Evolutionary conservation across 257 asterid species (phyloP), one percentile per base, ranked within the genome.

Genomic region (Lycium ferocissimum): DNA sequence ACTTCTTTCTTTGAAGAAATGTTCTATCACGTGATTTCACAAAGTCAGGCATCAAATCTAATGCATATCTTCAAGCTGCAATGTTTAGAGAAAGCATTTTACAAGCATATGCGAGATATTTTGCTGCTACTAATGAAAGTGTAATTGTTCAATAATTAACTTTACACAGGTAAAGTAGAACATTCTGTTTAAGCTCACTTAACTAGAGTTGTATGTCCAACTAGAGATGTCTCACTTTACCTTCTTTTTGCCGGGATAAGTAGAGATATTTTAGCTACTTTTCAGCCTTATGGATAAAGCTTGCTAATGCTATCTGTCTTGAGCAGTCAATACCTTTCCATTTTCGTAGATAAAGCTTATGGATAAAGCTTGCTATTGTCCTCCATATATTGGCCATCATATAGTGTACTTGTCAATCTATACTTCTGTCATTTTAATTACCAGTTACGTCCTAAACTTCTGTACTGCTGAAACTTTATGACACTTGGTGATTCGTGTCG

Each of bases 121-220:
- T 51, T 53, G 14, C 65, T 78, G 26, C 49, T 53, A 78, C 33
- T 78, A 35, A 33, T 78, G 33, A 33, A 78, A 0, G 15, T 26
- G 7, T 53, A 14, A 78, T 76, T 76, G 43, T 76, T 76, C 45
- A 26, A 75, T 51, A 75, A 49, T 49, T 49, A 49, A 53, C 57
- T 78, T 53, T 78, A 54, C 65, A 78, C 33, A 26, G 26, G 82
- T 53, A 15, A 78, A 78, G 35, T 78, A 78, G 62, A 70, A 18
- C 54, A 12, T 76, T 54, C 26, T 76, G 63, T 51, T 51, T 76
- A 51, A 75, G 14, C 47, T 76, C 26, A 15, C 63, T 51, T 26
- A 51, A 15, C 45, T 26, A 76, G 65, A 26, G 26, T 76, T 49
- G 22, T 63, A 26, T 53, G 82, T 76, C 61, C 65, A 51, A 22